phyloP scores from a whole-genome alignment of 139 green algal species.

The Eudorina sp. region DNA sequence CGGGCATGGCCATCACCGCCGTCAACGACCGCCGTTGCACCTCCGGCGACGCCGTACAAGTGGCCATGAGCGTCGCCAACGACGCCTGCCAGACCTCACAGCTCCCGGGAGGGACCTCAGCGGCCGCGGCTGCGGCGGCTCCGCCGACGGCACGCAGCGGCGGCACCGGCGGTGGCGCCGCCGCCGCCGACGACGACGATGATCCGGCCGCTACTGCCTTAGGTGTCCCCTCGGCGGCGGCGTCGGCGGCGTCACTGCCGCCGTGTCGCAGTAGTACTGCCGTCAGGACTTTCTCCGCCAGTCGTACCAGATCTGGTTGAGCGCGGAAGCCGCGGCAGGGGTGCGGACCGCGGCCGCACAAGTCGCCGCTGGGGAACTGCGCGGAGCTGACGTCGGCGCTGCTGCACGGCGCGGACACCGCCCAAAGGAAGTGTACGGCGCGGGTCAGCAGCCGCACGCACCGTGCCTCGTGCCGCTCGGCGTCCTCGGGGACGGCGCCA shows the following conservation, averaged over 20 bases:
- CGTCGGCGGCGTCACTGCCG: background rate
- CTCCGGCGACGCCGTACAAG: background rate
- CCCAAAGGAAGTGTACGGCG: constrained; percentile 13
- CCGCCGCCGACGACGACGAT: background rate
- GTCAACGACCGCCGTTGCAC: background rate
- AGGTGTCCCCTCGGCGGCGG: background rate
- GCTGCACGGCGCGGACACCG: background rate
- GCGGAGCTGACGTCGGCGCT: background rate
- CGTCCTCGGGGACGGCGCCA: background rate
- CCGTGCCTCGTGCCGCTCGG: background rate
- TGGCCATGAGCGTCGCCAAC: background rate
- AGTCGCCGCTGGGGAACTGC: background rate
- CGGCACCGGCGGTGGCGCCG: background rate
- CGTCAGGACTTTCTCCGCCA: background rate
- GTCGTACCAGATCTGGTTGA: background rate
- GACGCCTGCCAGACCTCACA: constrained; percentile 23
- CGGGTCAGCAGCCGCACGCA: constrained; percentile 30
- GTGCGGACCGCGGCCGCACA: background rate
- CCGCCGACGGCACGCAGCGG: background rate
- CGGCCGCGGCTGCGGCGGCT: no score
- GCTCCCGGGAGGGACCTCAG: background rate
- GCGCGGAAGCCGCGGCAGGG: constrained; percentile 14
- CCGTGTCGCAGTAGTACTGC: background rate
- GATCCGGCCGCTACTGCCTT: background rate
- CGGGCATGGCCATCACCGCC: background rate